Percentiles rank a stretch among this genome's conserved stretches.
Evolutionary conservation across 2,329 filamentous ascomycete species (phyloP).

Genomic region (Corynespora cassiicola): DNA sequence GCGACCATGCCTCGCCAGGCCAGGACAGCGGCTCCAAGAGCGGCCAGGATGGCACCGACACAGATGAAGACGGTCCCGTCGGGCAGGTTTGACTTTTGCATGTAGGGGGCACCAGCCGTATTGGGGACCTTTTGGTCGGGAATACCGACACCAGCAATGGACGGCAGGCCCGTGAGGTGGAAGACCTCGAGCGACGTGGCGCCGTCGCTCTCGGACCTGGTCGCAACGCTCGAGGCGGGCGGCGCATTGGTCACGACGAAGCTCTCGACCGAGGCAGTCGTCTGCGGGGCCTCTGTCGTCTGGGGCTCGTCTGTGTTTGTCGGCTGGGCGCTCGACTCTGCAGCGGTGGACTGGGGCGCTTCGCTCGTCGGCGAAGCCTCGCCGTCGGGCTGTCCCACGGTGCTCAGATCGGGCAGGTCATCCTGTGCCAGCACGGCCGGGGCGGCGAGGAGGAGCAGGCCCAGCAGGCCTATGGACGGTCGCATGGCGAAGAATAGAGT

Average conservation of each 20-base stretch:
- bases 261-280: constrained; percentile 14
- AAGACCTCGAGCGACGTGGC: constrained; percentile 24
- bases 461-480: constrained; percentile 35
- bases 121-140: constrained; percentile 81
- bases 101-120: constrained; percentile 84
- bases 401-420: constrained; percentile 35
- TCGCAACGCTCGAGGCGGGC: constrained; percentile 25
- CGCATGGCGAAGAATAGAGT: constrained; percentile 32
- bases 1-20: constrained; percentile 88
- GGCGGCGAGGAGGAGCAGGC: constrained; percentile 37
- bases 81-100: constrained; percentile 84
- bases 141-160: constrained; percentile 63
- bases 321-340: constrained; percentile 26
- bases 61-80: constrained; percentile 97
- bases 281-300: constrained; percentile 15
- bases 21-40: constrained; percentile 80
- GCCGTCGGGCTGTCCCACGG: constrained; percentile 28
- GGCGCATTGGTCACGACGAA: constrained; percentile 16
- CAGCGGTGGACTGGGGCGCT: constrained; percentile 17
- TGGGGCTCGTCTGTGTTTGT: constrained; percentile 12
- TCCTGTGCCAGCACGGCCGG: constrained; percentile 40
- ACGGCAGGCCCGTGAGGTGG: constrained; percentile 55
- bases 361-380: constrained; percentile 19
- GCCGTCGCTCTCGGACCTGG: constrained; percentile 14
- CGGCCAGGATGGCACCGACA: constrained; percentile 86